Evolutionary conservation across 768 basidiomycete genomes (phyloP), one percentile per base, ranked within the genome.

Genomic region (Neoboletus brunneissimus): DNA sequence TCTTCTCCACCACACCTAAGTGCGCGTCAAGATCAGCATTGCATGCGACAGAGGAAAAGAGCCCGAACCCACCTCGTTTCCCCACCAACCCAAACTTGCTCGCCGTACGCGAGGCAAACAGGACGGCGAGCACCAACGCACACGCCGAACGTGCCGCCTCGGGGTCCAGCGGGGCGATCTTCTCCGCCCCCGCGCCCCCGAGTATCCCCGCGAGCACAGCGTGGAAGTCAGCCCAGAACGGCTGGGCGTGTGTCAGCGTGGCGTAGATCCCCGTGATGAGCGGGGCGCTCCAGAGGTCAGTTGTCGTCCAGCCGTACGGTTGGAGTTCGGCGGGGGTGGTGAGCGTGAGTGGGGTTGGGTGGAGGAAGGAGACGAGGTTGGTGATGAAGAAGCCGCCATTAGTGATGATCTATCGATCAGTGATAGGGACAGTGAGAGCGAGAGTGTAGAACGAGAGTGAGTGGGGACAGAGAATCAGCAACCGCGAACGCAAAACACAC

Each of bases 261-360:
- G 93, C 86, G 67, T 91, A 94, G 11, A 94, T 67, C 1, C 78
- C 88, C 12, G 91, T 92, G 63, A 86, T 74, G 61, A 86, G 73
- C 8, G 91, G 86, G 10, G 94, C 91, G 70, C 83, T 83, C 93
- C 94, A 96, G 31, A 94, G 70, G 67, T 96, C 94, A 0, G 84
- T 81, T 23, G 85, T 83, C 42, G 85, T 88, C 94, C 94, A 96
- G 13, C 94, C 94, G 55, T 87, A 88, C 0, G 90, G 81, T 51
- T 78, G 78, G 9, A 97, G 79, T 68, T 95, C 94, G 0, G 86
- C 78, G 1, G 94, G 94, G 0, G 91, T 93, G 34, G 84, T 76
- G 22, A 94, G 70, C 6, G 80, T 65, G 56, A 91, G 76, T 0
- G 87, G 76, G 6, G 85, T 84, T 0, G 92, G 89, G 57, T 86